Evolutionary conservation across 345 rosid species (phyloP), one percentile per base, ranked within the genome.

Genomic region (Ceriops zippeliana): DNA sequence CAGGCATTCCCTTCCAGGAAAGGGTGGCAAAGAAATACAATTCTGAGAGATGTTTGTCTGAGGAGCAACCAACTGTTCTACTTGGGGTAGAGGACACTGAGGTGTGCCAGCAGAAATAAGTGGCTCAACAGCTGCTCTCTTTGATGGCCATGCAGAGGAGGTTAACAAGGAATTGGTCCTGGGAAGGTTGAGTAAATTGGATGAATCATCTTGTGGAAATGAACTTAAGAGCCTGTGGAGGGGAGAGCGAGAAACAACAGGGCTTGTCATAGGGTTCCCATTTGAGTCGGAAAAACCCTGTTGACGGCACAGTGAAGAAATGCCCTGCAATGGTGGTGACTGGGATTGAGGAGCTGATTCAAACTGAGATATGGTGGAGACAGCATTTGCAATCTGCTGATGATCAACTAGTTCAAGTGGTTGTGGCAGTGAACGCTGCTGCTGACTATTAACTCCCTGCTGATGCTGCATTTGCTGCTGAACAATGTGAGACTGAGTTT

Each of bases 1-100:
- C 5, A 91, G 83, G 70, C 95, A 89, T 73, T 91, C 97, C 80
- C 89, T 89, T 49, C 97, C 97, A 26, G 99, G 99, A 69, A 95
- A 91, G 11, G 99, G 99, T n/a, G 96, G 99, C 85, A 91, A 78
- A 6, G 93, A 85, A 68, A 88, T 81, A 68, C 85, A 79, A 58
- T 74, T 86, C 58, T 83, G 96, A 58, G 90, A 67, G 32, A 77
- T 68, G 64, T 77, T 88, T 75, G 86, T 76, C 75, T 84, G 96
- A 21, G 77, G 71, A 56, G 82, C 87, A 46, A 89, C 90, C 79
- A 91, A 32, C 64, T 86, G 97, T 72, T 90, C 93, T 73, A 85
- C 78, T 58, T 83, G 87, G 52, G 87, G 61, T 28, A 83, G 51
- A 67, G 85, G 76, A 30, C 89, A 82, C 35, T 78, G 92, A 70